A percentile compares a stretch with the other conserved stretches of the same genome.
Evolutionary conservation across 2,329 filamentous ascomycete genomes (phyloP).

Genomic region (Pestalotiopsis sp.): DNA sequence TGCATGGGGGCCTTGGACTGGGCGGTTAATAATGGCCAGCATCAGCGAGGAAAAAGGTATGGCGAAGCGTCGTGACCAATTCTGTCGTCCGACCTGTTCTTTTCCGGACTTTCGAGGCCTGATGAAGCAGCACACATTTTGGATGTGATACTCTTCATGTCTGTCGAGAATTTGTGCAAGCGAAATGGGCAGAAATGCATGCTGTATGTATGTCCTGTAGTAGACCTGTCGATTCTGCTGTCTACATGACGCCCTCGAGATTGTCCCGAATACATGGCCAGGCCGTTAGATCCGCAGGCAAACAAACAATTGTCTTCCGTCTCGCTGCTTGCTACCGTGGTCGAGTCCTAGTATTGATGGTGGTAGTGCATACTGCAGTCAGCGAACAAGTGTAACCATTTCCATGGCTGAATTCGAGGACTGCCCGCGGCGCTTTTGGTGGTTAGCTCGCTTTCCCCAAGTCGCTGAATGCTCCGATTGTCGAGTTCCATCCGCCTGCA

Average conservation of each 20-base stretch:
- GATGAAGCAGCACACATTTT: too few species aligned
- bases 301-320: too few species aligned
- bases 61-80: background rate
- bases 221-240: too few species aligned
- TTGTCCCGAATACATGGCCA: too few species aligned
- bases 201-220: too few species aligned
- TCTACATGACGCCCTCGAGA: too few species aligned
- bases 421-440: background rate
- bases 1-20: constrained; percentile 37
- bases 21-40: constrained; percentile 36
- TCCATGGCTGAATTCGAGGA: too few species aligned
- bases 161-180: too few species aligned
- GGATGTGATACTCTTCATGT: too few species aligned
- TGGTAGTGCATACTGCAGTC: constrained; percentile 5
- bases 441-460: background rate
- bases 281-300: background rate
- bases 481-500: constrained; percentile 4
- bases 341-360: background rate
- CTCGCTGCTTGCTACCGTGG: too few species aligned
- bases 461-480: background rate
- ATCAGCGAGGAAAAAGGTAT: constrained; percentile 28
- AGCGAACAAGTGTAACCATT: background rate
- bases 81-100: background rate
- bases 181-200: too few species aligned
- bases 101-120: background rate